Evolutionary conservation across 2,329 filamentous ascomycete species (phyloP).

Genomic region (Aureobasidium mangrovei): DNA sequence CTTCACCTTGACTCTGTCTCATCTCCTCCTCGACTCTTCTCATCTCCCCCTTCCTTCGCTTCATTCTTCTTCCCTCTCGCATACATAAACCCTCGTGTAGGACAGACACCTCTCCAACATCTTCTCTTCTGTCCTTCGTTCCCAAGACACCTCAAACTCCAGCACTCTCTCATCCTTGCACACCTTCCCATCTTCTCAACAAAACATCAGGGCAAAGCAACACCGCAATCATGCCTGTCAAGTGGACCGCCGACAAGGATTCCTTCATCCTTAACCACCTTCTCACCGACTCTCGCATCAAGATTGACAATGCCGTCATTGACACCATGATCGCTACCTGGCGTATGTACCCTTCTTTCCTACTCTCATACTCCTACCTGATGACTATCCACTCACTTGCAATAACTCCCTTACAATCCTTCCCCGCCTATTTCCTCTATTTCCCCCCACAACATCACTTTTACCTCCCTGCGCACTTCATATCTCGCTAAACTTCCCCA

Average conservation of each 20-base stretch:
- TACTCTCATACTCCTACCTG: background rate
- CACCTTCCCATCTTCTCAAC: no score
- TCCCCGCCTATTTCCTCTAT: background rate
- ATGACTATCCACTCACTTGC: background rate
- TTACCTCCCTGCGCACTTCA: no score
- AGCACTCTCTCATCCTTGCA: no score
- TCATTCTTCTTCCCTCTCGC: no score
- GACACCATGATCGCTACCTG: slow-evolving; percentile 11
- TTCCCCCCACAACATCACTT: background rate
- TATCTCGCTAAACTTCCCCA: background rate
- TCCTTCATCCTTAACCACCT: slow-evolving; percentile 13
- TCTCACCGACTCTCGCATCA: slow-evolving; percentile 7
- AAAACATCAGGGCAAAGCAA: background rate
- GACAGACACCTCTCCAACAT: no score
- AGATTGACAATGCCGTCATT: background rate
- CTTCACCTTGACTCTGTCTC: no score
- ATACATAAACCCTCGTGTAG: no score
- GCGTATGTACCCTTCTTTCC: slow-evolving; percentile 12
- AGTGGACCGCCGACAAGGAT: slow-evolving; percentile 15
- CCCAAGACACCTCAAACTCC: no score
- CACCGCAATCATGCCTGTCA: slow-evolving; percentile 15
- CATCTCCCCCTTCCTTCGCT: no score
- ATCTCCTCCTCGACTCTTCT: no score
- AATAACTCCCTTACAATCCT: background rate
- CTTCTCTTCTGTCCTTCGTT: no score